These are phyloP conservation scores for Monilinia fructicola DNA, from an alignment of 2,329 filamentous ascomycete species.

Conservation along the genomic window DNA sequence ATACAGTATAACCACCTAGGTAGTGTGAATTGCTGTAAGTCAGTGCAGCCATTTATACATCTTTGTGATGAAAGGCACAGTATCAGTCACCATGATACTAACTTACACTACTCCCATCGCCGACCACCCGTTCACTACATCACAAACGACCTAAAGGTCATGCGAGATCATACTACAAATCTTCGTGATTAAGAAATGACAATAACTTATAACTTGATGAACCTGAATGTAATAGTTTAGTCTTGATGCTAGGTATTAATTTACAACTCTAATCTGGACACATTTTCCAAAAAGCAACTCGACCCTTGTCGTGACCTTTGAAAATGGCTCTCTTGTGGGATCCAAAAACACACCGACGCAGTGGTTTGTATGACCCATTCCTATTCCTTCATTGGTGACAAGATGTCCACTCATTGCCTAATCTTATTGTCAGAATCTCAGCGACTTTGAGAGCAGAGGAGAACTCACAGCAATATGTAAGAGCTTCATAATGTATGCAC, in stretches of 20 bases:
- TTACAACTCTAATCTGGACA: slow-evolving; percentile 1
- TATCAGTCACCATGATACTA: no score
- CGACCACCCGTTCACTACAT: no score
- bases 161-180: no score
- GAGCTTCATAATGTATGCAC: slow-evolving; percentile 2
- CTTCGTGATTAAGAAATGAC: no score
- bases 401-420: slow-evolving; percentile 13
- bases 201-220: no score
- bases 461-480: slow-evolving; percentile 4
- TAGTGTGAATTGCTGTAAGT: no score
- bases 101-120: no score
- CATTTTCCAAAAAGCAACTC: slow-evolving; percentile 8
- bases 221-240: no score
- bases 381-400: slow-evolving; percentile 3
- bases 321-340: neutral
- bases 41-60: no score
- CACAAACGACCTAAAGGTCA: no score
- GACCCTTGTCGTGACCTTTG: neutral
- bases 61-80: no score
- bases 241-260: neutral
- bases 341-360: neutral
- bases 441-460: neutral
- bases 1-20: no score
- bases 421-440: neutral
- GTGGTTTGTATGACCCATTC: slow-evolving; percentile 1